Percentiles rank a stretch among this genome's conserved stretches.
phyloP scores from a whole-genome alignment of 805 yeast species.

The Tetrapisispora nanseiensis region DNA sequence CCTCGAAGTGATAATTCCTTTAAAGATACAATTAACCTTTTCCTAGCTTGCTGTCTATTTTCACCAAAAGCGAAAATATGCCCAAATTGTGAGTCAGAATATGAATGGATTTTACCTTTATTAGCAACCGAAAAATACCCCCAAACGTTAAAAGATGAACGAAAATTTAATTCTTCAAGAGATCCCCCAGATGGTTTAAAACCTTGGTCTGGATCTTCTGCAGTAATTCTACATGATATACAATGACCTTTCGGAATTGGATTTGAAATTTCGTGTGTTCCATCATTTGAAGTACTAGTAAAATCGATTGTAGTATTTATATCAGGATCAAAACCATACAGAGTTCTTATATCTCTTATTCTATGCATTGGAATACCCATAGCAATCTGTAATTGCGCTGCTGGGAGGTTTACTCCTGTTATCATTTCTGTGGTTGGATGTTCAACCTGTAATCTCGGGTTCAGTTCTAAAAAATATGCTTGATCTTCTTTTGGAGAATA shows the following conservation, averaged over 20 bases:
- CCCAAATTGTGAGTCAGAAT: conserved; percentile 97
- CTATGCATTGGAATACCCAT: conserved; percentile 98
- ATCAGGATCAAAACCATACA: conserved; percentile 94
- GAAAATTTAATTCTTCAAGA: conserved; percentile 88
- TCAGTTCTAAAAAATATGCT: conserved; percentile 91
- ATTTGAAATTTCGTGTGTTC: conserved; percentile 70
- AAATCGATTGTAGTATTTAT: conserved; percentile 85
- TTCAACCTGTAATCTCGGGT: conserved; percentile 98
- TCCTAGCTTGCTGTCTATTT: conserved; percentile 94
- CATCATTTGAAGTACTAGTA: conserved; percentile 63
- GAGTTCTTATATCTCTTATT: conserved; percentile 81
- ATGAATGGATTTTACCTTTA: conserved; percentile 94
- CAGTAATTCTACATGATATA: conserved; percentile 97
- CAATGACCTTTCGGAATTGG: conserved; percentile 97
- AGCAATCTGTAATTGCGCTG: conserved; percentile 96
- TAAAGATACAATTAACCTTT: conserved; percentile 97
- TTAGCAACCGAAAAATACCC: conserved; percentile 97
- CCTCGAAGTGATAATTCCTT: conserved; percentile 95
- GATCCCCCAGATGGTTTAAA: conserved; percentile 98
- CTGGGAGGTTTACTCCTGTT: conserved; percentile 94
- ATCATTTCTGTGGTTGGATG: conserved; percentile 99
- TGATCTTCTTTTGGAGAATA: conserved; percentile 91
- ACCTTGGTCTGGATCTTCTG: conserved; percentile 99
- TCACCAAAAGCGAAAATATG: conserved; percentile 99
- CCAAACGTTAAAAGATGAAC: conserved; percentile 98